Conservation (phyloP, 768 basidiomycete genomes). For the Gautieria morchelliformis region DNA sequence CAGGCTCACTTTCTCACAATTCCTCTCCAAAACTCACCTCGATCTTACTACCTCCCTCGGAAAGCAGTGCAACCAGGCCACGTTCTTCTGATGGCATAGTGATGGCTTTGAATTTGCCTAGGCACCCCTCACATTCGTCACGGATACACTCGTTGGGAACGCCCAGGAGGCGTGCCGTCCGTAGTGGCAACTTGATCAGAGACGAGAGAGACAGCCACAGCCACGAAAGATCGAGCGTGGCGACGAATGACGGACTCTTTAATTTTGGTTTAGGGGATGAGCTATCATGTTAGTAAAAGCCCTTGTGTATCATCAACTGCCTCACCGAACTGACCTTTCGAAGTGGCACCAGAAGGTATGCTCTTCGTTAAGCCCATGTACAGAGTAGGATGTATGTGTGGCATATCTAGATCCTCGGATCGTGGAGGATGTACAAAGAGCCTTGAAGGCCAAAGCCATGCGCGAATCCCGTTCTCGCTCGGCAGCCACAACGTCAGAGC, state of each 20-base stretch:
- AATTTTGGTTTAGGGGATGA: constrained; percentile 5
- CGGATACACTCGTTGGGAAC: neutral
- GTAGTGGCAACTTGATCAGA: neutral
- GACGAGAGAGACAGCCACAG: neutral
- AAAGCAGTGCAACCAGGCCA: constrained; percentile 1
- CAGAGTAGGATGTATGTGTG: neutral
- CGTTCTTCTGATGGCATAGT: constrained; percentile 5
- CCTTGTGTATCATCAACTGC: neutral
- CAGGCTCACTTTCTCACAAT: constrained; percentile 1
- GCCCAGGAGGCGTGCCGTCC: neutral
- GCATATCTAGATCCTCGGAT: constrained; percentile 57
- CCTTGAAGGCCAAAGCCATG: constrained; percentile 61
- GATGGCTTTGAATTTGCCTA: neutral
- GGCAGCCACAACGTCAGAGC: neutral
- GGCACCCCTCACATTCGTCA: neutral
- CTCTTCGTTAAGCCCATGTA: neutral
- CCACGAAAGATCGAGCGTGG: neutral
- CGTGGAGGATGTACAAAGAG: constrained; percentile 71
- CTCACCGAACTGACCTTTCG: neutral
- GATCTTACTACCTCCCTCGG: constrained; percentile 2
- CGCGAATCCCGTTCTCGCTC: constrained; percentile 48
- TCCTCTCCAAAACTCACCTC: constrained; percentile 5
- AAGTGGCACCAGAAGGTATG: constrained; percentile 3
- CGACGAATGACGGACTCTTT: neutral
- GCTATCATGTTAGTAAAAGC: neutral